Evolutionary conservation across 768 basidiomycete genomes (phyloP).

Genomic region (Lactarius tabidus): DNA sequence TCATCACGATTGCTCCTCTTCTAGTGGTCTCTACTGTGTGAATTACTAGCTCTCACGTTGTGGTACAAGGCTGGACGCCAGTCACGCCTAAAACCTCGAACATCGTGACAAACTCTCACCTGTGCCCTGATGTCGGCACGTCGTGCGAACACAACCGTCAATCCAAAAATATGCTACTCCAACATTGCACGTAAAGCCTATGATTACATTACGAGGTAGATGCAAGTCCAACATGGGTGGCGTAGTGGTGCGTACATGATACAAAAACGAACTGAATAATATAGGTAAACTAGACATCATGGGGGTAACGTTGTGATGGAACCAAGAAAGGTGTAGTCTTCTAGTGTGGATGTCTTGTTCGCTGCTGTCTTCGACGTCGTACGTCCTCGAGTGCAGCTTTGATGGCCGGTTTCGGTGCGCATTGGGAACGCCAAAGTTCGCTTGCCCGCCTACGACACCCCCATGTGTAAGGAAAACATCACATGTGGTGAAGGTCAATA

Average conservation of each 20-base stretch:
- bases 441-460: constrained; percentile 51
- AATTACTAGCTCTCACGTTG: too few relatives aligned
- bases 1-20: too few relatives aligned
- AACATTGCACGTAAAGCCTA: constrained; percentile 1
- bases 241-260: not conserved
- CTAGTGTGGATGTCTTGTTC: constrained; percentile 4
- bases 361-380: constrained; percentile 34
- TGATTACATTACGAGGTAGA: constrained; percentile 6
- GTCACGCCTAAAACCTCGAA: too few relatives aligned
- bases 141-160: too few relatives aligned
- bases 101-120: too few relatives aligned
- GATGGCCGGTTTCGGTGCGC: constrained; percentile 56
- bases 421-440: constrained; percentile 59
- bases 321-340: not conserved
- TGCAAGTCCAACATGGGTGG: not conserved
- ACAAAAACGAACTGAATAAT: constrained; percentile 1
- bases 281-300: not conserved
- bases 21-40: too few relatives aligned
- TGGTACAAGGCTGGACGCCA: too few relatives aligned
- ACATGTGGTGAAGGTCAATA: not conserved
- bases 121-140: too few relatives aligned
- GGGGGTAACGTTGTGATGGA: too few relatives aligned
- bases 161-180: too few relatives aligned
- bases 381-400: constrained; percentile 68
- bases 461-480: constrained; percentile 16